phyloP scores from a whole-genome alignment of 2,329 filamentous ascomycete genomes.

The Ustilaginoidea virens region DNA sequence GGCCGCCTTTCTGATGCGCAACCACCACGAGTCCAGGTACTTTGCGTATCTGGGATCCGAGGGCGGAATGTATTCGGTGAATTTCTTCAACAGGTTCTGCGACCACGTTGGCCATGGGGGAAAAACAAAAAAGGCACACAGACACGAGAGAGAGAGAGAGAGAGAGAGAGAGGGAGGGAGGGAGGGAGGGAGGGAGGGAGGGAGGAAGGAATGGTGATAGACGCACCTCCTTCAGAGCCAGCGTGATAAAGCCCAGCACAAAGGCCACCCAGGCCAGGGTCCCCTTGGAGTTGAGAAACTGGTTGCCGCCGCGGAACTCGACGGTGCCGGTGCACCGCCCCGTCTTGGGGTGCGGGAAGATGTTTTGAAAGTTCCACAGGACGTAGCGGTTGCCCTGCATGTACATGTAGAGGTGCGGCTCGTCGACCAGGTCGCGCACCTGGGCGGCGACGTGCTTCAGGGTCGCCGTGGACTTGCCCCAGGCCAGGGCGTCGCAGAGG shows the following conservation, averaged over 20 bases:
- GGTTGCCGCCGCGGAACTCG: slow-evolving; percentile 23
- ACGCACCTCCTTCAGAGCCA: slow-evolving; percentile 20
- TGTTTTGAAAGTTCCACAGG: slow-evolving; percentile 25
- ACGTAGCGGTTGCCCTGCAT: slow-evolving; percentile 25
- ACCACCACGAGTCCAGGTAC: slow-evolving; percentile 19
- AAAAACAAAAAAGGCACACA: not conserved
- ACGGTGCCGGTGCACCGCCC: slow-evolving; percentile 21
- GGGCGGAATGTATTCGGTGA: slow-evolving; percentile 12
- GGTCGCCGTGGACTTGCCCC: slow-evolving; percentile 12
- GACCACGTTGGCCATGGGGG: not conserved
- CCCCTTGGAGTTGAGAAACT: slow-evolving; percentile 21
- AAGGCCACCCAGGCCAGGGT: slow-evolving; percentile 24
- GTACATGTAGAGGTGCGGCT: slow-evolving; percentile 19
- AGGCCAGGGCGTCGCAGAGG: slow-evolving; percentile 12
- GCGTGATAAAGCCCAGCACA: slow-evolving; percentile 21
- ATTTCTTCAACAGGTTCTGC: slow-evolving; percentile 17
- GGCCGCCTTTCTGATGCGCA: slow-evolving; percentile 16
- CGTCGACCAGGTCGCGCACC: slow-evolving; percentile 11
- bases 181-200: too few species aligned
- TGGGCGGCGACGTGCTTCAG: slow-evolving; percentile 15
- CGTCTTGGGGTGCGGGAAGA: slow-evolving; percentile 20
- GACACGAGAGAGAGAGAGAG: not conserved
- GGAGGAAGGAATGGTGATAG: too few species aligned
- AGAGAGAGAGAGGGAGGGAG: too few species aligned
- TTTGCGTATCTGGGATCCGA: slow-evolving; percentile 14